Evolutionary conservation across 2,329 filamentous ascomycete genomes (phyloP).

Genomic region (Fusarium goolgardi): DNA sequence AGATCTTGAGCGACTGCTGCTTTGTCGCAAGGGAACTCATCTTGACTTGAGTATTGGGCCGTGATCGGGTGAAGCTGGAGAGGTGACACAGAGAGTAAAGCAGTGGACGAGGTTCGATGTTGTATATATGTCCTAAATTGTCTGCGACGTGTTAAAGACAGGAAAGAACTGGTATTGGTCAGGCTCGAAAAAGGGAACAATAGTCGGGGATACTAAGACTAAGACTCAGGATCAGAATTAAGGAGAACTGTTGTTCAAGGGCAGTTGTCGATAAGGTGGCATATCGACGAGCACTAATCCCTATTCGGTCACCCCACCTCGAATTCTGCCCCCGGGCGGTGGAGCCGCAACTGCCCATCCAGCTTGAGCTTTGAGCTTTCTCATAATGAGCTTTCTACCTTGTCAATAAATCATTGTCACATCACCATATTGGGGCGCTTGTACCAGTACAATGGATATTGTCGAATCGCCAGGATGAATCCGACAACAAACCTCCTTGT

Average conservation of each 20-base stretch:
- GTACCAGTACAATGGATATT: slow-evolving; percentile 51
- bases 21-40: slow-evolving; percentile 84
- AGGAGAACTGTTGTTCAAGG: slow-evolving; percentile 52
- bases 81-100: slow-evolving; percentile 15
- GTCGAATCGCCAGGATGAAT: slow-evolving; percentile 60
- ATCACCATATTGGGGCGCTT: slow-evolving; percentile 14
- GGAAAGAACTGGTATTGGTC: slow-evolving; percentile 37
- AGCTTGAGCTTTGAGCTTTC: slow-evolving; percentile 12
- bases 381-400: slow-evolving; percentile 2
- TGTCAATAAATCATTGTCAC: neutral
- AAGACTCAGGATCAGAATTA: slow-evolving; percentile 39
- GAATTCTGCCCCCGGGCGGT: slow-evolving; percentile 55
- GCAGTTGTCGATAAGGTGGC: slow-evolving; percentile 55
- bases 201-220: slow-evolving; percentile 11
- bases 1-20: slow-evolving; percentile 95
- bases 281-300: slow-evolving; percentile 55
- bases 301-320: slow-evolving; percentile 45
- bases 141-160: slow-evolving; percentile 37
- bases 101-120: neutral
- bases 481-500: slow-evolving; percentile 53
- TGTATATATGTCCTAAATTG: slow-evolving; percentile 6
- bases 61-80: slow-evolving; percentile 20
- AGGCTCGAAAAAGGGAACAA: slow-evolving; percentile 28
- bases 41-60: slow-evolving; percentile 56
- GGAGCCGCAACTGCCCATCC: slow-evolving; percentile 29